A percentile compares a stretch with the other conserved stretches of the same genome.
These are phyloP conservation scores for Camellia oleifera DNA, from an alignment of 179 eudicot genomes.

Conservation along the genomic window DNA sequence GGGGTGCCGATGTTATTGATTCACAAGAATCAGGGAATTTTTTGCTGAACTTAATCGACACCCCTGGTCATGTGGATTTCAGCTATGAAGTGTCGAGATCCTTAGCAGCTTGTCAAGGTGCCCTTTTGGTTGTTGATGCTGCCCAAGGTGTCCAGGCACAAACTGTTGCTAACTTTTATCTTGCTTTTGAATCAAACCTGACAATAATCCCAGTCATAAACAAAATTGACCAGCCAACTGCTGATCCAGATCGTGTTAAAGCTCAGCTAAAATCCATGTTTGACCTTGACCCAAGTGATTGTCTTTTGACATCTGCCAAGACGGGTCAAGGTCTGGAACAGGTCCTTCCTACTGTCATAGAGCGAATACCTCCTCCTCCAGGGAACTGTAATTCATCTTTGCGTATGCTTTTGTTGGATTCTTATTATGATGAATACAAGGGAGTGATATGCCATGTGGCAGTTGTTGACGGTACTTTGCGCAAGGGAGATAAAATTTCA, in stretches of 20 bases:
- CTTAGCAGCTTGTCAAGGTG: conserved; percentile 97
- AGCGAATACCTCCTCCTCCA: conserved; percentile 85
- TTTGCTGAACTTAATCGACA: conserved; percentile 79
- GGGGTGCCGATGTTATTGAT: conserved; percentile 23
- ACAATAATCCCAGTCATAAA: conserved; percentile 86
- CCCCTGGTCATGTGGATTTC: conserved; percentile 98
- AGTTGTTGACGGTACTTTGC: conserved; percentile 80
- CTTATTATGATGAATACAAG: conserved; percentile 94
- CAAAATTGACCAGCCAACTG: conserved; percentile 97
- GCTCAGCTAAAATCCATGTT: conserved; percentile 90
- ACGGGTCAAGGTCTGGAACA: conserved; percentile 92
- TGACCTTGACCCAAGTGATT: conserved; percentile 78
- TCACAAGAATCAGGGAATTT: conserved; percentile 30
- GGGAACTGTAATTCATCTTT: conserved; percentile 54
- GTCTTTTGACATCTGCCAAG: conserved; percentile 92
- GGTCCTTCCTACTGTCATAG: conserved; percentile 89
- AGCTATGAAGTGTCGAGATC: conserved; percentile 98
- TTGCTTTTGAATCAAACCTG: conserved; percentile 88
- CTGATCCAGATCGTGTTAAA: conserved; percentile 88
- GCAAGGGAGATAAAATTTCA: conserved; percentile 80
- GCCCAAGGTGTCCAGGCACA: conserved; percentile 99
- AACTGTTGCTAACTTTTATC: conserved; percentile 95
- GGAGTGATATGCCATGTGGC: conserved; percentile 99
- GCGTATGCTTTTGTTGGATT: conserved; percentile 93
- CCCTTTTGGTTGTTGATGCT: conserved; percentile 91